Conservation (phyloP, 2,329 filamentous ascomycete genomes). For the Graphiopsis chlorocephala region DNA sequence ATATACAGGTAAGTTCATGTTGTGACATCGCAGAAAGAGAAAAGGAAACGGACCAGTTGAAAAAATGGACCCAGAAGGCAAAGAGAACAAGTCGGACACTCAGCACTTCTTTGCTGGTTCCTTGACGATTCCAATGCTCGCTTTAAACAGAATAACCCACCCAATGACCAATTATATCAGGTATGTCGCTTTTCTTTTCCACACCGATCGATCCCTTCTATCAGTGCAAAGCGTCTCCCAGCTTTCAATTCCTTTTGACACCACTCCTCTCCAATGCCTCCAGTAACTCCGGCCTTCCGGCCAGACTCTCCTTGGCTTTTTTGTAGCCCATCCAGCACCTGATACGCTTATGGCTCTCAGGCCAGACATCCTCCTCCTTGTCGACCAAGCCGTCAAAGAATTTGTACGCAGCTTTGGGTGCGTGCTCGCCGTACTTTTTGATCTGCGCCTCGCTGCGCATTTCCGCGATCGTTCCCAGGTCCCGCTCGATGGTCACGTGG, state of each 20-base stretch:
- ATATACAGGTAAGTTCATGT: background rate
- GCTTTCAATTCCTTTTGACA: slow-evolving; percentile 26
- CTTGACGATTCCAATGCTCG: slow-evolving; percentile 1
- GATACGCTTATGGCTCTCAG: slow-evolving; percentile 86
- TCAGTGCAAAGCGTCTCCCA: background rate
- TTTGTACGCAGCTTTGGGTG: slow-evolving; percentile 74
- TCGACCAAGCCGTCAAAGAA: slow-evolving; percentile 88
- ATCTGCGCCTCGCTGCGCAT: slow-evolving; percentile 53
- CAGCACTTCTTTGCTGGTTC: background rate
- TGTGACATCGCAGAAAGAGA: background rate
- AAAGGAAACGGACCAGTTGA: background rate
- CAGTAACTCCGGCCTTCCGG: slow-evolving; percentile 77
- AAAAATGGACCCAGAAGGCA: background rate
- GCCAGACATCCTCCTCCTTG: slow-evolving; percentile 83
- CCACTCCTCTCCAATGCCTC: slow-evolving; percentile 77
- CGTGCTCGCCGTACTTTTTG: slow-evolving; percentile 38
- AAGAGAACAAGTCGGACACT: background rate
- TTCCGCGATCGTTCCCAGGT: slow-evolving; percentile 84
- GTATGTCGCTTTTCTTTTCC: background rate
- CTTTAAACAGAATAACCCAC: background rate
- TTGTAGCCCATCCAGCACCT: slow-evolving; percentile 85
- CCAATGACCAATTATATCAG: background rate
- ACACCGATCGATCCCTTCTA: background rate
- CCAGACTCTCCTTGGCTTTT: slow-evolving; percentile 75
- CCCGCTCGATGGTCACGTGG: slow-evolving; percentile 75